phyloP scores from a whole-genome alignment of 163 green algal species.

The Botryococcus braunii region DNA sequence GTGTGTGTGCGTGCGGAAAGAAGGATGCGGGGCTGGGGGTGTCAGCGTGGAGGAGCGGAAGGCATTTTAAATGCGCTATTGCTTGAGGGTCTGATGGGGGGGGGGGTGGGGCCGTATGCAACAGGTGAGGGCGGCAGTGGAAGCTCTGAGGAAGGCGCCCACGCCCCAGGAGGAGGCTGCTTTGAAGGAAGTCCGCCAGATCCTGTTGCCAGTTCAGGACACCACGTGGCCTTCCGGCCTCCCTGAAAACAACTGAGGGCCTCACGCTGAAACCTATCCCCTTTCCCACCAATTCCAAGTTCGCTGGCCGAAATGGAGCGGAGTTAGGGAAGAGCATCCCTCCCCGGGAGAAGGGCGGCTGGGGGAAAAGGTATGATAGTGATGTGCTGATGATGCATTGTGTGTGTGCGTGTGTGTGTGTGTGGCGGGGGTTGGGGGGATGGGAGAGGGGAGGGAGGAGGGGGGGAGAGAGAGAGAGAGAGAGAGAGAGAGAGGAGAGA shows the following conservation, averaged over 20 bases:
- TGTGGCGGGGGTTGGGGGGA: no score
- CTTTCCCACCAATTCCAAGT: no score
- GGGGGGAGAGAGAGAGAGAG: no score
- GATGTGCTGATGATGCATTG: no score
- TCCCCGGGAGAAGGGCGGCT: no score
- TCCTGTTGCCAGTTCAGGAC: conserved; percentile 56
- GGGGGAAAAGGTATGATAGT: no score
- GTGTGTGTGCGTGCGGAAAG: neutral
- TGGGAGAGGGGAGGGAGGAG: no score
- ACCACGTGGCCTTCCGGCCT: conserved; percentile 66
- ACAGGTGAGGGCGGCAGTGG: conserved; percentile 28
- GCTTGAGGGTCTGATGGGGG: neutral
- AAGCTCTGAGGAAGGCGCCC: neutral
- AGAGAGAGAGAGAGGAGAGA: no score
- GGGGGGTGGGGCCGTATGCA: conserved; percentile 54
- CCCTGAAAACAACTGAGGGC: conserved; percentile 59
- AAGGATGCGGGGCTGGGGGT: neutral
- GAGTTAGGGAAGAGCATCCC: no score
- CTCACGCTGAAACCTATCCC: no score
- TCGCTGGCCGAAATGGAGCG: no score
- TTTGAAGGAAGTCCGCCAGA: conserved; percentile 44
- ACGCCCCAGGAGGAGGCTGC: conserved; percentile 23
- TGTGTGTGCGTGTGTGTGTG: no score
- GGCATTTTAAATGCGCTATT: neutral
- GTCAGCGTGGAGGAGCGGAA: neutral